Conservation (phyloP, 2,329 filamentous ascomycete species). For the Aureobasidium sp. region DNA sequence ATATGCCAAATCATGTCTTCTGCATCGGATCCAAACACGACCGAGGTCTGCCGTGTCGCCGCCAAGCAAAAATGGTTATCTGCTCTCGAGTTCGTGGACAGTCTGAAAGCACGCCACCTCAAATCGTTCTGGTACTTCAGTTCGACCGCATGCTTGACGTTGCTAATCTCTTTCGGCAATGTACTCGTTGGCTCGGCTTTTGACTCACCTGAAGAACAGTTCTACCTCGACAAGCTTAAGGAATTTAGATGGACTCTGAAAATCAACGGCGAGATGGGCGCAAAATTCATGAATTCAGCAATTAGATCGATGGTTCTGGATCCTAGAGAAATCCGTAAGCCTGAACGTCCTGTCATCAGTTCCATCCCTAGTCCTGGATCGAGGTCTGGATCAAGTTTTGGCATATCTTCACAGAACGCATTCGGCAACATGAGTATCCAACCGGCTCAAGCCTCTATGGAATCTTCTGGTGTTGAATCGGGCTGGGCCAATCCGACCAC, state of each 20-base stretch:
- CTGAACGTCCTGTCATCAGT: background rate
- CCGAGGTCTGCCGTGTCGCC: conserved; percentile 36
- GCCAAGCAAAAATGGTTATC: conserved; percentile 37
- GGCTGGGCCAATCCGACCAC: background rate
- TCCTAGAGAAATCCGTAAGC: conserved; percentile 1
- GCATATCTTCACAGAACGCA: background rate
- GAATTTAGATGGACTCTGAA: conserved; percentile 38
- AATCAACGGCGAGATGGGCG: conserved; percentile 35
- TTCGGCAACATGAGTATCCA: background rate
- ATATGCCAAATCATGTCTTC: conserved; percentile 24
- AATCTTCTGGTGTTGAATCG: background rate
- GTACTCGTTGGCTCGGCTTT: conserved; percentile 32
- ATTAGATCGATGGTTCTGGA: conserved; percentile 19
- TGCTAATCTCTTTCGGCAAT: conserved; percentile 38
- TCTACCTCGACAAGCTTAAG: conserved; percentile 33
- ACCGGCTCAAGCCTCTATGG: background rate
- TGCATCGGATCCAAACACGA: conserved; percentile 26
- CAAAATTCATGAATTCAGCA: conserved; percentile 37
- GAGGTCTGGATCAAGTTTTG: background rate
- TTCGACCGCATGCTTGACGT: conserved; percentile 36
- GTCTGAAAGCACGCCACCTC: conserved; percentile 39
- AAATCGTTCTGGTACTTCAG: conserved; percentile 44
- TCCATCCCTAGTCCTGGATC: background rate
- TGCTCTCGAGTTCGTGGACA: conserved; percentile 40
- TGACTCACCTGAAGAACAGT: conserved; percentile 29